Evolutionary conservation across 192 early-diverging fungal genomes (phyloP), one percentile per base, ranked within the genome.

Genomic region (Coemansia biformis): DNA sequence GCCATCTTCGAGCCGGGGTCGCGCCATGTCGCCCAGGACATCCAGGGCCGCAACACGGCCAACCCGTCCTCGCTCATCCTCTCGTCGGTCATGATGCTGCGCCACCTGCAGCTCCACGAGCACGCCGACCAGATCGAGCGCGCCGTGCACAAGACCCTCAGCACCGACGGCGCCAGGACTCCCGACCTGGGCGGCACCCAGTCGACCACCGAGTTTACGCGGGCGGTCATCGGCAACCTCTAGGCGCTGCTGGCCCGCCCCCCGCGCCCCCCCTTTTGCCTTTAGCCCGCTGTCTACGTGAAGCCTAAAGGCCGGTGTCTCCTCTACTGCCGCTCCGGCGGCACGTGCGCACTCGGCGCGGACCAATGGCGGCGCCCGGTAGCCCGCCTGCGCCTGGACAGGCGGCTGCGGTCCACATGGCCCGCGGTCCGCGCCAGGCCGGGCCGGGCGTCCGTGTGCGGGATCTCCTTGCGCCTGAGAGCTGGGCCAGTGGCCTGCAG

Each of bases 1-100:
- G 93, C 92, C 43, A 89, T 99, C 61, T 99, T 99, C 54, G 93
- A 99, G 79, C 92, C 96, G 17, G 87, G 93, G 51, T 96, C 91
- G 76, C 91, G 93, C 79, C 96, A 99, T 76, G 96, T 96, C 48
- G 93, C 90, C 71, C 86, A 85, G 78, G 92, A 96, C 71, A 90
- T 98, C 57, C 81, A 90, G 79, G 90, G 90, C 64, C 76, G 80
- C 63, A 96, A 99, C 89, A 77, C 78, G 16, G 96, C 96, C 59
- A 99, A 99, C 78, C 96, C 93, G 15, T 88, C 92, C 36, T 87
- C 92, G 40, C 77, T 99, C 74, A 64, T 99, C 47, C 79, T 96
- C 52, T 92, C 88, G 26, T 86, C 90, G 18, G 88, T 96, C 38
- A 86, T 92, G 83, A 90, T 99, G 90, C 81, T 99, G 48, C 87